A percentile compares a stretch with the other conserved stretches of the same genome.
Conservation (phyloP, 441 rosid genomes). For the Macaranga tanarius region DNA sequence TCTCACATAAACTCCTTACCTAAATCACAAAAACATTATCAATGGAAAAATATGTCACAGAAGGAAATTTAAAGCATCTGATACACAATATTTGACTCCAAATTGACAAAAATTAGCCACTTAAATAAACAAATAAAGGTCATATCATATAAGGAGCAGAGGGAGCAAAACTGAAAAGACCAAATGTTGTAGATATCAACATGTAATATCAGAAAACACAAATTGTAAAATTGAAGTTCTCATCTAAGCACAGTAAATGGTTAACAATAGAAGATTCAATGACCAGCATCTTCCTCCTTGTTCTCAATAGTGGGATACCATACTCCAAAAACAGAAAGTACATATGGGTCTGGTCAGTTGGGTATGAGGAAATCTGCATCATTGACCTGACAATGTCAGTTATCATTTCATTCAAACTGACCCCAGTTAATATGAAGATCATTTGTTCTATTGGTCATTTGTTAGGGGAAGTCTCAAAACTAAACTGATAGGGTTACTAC, state of each 20-base stretch:
- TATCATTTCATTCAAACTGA: background rate
- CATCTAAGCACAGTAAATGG: background rate
- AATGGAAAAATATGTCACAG: background rate
- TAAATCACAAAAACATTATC: constrained; percentile 21
- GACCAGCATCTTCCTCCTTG: background rate
- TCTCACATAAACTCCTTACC: constrained; percentile 64
- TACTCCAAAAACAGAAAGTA: background rate
- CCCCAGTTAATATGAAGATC: background rate
- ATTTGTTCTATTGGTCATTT: too few relatives aligned
- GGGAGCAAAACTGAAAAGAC: background rate
- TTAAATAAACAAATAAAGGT: background rate
- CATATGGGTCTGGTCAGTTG: background rate
- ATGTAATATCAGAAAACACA: background rate
- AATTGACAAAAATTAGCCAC: background rate
- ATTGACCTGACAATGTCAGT: background rate
- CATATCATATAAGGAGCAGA: background rate
- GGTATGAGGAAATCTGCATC: background rate
- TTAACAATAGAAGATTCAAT: too few relatives aligned
- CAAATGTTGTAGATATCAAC: background rate
- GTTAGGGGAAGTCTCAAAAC: too few relatives aligned
- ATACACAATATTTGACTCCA: background rate
- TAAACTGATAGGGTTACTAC: too few relatives aligned
- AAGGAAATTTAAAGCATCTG: background rate
- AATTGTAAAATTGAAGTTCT: background rate
- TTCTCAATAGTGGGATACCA: background rate